Base-by-base conservation (phyloP, 352 stramenopile species). In the Phytophthora pseudosyringae region DNA sequence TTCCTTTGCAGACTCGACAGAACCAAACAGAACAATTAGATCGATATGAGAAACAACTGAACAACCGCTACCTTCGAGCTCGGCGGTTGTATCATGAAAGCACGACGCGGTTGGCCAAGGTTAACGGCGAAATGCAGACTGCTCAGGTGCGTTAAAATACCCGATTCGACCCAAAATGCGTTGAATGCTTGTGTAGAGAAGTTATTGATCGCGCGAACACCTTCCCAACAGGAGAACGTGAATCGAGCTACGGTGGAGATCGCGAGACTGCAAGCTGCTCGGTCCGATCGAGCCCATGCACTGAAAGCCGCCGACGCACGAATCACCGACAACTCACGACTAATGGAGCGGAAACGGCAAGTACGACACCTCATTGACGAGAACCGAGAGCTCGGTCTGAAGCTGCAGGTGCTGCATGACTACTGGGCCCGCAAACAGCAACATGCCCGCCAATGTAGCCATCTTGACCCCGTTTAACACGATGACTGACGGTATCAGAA, bases 271-370 rank as follows among this genome's bases (percentile, higher is more conserved):
- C 62, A 83, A 32, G 45, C 53, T 9, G 35, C 55, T 28, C 36
- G 39, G n/a, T 50, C 38, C 4, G 41, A 58, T 15, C 59, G 59
- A 46, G 25, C 31, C 2, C 36, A 38, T 25, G 63, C 56, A 11
- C 4, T 87, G 45, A 71, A 69, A 49, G 18, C 21, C 6, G 52
- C 66, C 2, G 68, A 75, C 12, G 71, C 58, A 15, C 65, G 64
- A 35, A 43, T 83, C n/a, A 75, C 67, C 1, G 68, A 85, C 55
- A 72, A 73, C 18, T 73, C 72, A 2, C 61, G 36, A n/a, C 59
- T 91, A 18, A 41, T 75, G 6, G 52, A 68, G 32, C 60, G 84
- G 13, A 84, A 83, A 43, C 69, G 51, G 4, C 79, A 86, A 60
- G 51, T 90, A 13, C 61, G 56, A 7, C 59, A 64, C 4, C 63